Evolutionary conservation across 106 monocot species (phyloP).

Genomic region (Acorus gramineus): DNA sequence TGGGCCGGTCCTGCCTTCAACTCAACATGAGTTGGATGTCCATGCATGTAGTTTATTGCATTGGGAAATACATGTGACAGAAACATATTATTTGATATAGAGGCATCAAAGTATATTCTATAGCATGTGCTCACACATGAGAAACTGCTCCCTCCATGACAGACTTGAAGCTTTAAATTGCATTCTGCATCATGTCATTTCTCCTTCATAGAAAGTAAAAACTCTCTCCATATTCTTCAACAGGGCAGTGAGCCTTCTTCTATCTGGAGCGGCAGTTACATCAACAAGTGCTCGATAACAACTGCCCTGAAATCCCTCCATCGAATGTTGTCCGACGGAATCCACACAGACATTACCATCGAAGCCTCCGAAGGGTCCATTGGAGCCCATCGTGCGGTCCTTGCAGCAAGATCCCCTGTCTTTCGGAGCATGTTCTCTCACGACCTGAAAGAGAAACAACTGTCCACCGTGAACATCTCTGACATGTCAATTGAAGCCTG

Average conservation of each 20-base stretch:
- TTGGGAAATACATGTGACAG: no score
- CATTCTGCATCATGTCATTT: no score
- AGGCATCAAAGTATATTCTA: no score
- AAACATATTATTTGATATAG: no score
- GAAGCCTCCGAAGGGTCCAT: slow-evolving; percentile 45
- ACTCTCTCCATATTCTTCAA: slow-evolving; percentile 16
- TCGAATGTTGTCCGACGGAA: slow-evolving; percentile 61
- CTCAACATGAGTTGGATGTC: no score
- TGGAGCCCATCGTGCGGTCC: slow-evolving; percentile 74
- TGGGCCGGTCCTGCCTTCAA: no score
- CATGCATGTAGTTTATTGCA: no score
- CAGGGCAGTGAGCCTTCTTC: slow-evolving; percentile 54
- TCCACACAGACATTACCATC: slow-evolving; percentile 84
- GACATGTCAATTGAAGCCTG: slow-evolving; percentile 76
- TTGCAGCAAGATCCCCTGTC: slow-evolving; percentile 63
- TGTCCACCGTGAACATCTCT: slow-evolving; percentile 62
- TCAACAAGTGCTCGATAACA: slow-evolving; percentile 19
- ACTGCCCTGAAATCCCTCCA: slow-evolving; percentile 39
- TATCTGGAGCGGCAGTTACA: slow-evolving; percentile 57
- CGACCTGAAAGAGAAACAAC: slow-evolving; percentile 72
- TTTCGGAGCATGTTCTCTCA: slow-evolving; percentile 93
- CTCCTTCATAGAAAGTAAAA: no score
- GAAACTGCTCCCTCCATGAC: no score
- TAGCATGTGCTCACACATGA: no score
- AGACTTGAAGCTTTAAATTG: no score